phyloP scores from a whole-genome alignment of 1,139 yeast species.

The Geotrichum fermentans region DNA sequence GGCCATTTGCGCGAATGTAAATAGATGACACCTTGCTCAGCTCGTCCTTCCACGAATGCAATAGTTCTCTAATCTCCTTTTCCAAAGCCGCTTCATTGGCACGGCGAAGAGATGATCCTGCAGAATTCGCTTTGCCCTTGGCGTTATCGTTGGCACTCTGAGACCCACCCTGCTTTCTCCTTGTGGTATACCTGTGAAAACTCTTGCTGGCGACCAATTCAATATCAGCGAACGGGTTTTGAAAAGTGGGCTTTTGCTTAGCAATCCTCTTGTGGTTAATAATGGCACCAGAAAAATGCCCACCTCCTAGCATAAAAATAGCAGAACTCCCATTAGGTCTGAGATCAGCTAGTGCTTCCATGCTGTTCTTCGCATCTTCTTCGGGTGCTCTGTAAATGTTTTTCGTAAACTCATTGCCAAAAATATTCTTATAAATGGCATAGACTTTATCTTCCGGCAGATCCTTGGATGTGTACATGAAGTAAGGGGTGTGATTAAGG shows the following conservation, averaged over 20 bases:
- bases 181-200: slow-evolving; percentile 89
- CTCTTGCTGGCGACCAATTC: slow-evolving; percentile 68
- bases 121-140: slow-evolving; percentile 92
- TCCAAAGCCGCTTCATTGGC: slow-evolving; percentile 82
- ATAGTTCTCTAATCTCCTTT: slow-evolving; percentile 65
- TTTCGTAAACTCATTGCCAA: slow-evolving; percentile 44
- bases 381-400: slow-evolving; percentile 38
- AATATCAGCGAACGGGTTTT: slow-evolving; percentile 44
- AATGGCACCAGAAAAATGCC: slow-evolving; percentile 96
- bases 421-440: slow-evolving; percentile 67
- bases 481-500: slow-evolving; percentile 19
- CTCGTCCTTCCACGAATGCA: slow-evolving; percentile 54
- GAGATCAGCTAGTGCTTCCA: slow-evolving; percentile 39
- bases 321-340: slow-evolving; percentile 49
- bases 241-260: slow-evolving; percentile 41
- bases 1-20: slow-evolving; percentile 81
- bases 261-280: slow-evolving; percentile 64
- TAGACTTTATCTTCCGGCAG: slow-evolving; percentile 49
- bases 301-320: slow-evolving; percentile 92
- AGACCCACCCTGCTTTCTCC: slow-evolving; percentile 97
- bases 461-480: slow-evolving; percentile 34
- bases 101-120: slow-evolving; percentile 86
- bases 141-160: slow-evolving; percentile 91
- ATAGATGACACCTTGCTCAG: slow-evolving; percentile 60
- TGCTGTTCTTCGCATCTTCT: slow-evolving; percentile 13